Evolutionary conservation across 1,284 basidiomycete species (phyloP).

Genomic region (Microstroma glucosiphilum): DNA sequence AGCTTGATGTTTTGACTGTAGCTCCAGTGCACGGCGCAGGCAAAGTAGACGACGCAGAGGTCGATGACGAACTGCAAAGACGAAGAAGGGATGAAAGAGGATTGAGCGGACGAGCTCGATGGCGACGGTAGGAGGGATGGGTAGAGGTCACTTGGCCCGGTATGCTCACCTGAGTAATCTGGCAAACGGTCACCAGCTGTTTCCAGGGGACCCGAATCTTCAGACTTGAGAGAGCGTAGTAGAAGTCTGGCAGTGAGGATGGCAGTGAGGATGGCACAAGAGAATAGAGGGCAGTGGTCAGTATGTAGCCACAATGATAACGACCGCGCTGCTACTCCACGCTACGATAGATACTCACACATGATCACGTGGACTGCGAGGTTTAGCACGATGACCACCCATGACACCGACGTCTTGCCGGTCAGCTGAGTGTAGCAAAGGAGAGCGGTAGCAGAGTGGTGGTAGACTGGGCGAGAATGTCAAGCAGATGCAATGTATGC

Average conservation of each 20-base stretch:
- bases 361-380: slow-evolving; percentile 92
- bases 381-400: slow-evolving; percentile 91
- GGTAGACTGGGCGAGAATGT: slow-evolving; percentile 60
- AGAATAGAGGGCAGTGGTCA: too few relatives aligned
- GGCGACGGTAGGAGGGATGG: slow-evolving; percentile 13
- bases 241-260: slow-evolving; percentile 55
- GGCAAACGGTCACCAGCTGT: slow-evolving; percentile 88
- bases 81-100: neutral
- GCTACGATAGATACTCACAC: slow-evolving; percentile 63
- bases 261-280: slow-evolving; percentile 69
- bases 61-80: slow-evolving; percentile 29
- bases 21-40: slow-evolving; percentile 27
- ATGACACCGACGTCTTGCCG: slow-evolving; percentile 68
- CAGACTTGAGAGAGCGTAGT: slow-evolving; percentile 44
- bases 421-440: slow-evolving; percentile 91
- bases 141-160: neutral
- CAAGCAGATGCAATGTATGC: too few relatives aligned
- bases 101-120: slow-evolving; percentile 6
- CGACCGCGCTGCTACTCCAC: slow-evolving; percentile 52
- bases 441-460: slow-evolving; percentile 94
- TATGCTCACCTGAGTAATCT: slow-evolving; percentile 60
- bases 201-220: slow-evolving; percentile 63
- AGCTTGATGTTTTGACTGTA: slow-evolving; percentile 19
- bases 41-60: slow-evolving; percentile 29
- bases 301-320: too few relatives aligned